Conservation (phyloP, 2,329 filamentous ascomycete species). For the Xylariaceae sp. region DNA sequence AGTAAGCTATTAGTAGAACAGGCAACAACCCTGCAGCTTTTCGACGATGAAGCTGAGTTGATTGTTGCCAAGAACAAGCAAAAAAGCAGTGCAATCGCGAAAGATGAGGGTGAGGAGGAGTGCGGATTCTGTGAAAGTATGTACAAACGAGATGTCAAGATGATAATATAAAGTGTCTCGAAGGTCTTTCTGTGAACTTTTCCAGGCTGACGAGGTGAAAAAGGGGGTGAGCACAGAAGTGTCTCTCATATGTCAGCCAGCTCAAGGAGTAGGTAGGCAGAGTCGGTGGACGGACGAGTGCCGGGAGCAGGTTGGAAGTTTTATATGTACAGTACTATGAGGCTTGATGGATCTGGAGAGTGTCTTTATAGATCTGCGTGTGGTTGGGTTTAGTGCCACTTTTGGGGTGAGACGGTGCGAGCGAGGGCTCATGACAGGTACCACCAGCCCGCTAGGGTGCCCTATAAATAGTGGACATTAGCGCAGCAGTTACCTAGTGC, state of each 20-base stretch:
- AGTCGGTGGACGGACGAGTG: not conserved
- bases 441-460: not conserved
- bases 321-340: not conserved
- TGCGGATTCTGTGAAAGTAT: not conserved
- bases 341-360: not conserved
- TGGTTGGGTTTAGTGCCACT: not conserved
- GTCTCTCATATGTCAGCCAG: not conserved
- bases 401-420: not conserved
- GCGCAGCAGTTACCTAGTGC: not conserved
- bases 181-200: not conserved
- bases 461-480: too few species aligned
- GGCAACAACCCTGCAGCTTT: not conserved
- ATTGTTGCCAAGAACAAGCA: not conserved
- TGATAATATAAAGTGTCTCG: not conserved
- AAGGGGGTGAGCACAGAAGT: not conserved
- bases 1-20: not conserved
- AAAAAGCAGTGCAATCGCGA: not conserved
- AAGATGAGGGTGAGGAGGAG: not conserved
- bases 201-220: not conserved
- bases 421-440: not conserved
- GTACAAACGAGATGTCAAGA: not conserved
- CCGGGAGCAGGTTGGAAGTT: not conserved
- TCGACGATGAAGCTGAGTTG: not conserved
- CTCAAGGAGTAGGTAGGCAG: not conserved
- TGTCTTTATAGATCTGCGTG: not conserved